phyloP scores from a whole-genome alignment of 208 protist genomes.

The Trichomonas gallinae region DNA sequence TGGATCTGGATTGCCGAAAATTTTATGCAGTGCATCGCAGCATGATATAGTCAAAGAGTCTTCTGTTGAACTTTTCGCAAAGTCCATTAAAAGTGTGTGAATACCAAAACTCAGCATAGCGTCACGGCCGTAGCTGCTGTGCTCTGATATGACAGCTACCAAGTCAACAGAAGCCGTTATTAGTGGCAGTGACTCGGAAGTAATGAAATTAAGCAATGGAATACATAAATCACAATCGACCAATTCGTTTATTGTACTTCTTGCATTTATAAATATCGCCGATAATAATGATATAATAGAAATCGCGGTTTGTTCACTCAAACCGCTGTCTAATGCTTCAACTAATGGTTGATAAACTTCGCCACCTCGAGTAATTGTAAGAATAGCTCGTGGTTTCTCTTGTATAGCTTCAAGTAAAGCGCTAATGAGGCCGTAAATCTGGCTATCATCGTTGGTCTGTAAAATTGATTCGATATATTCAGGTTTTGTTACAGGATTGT shows the following conservation, averaged over 20 bases:
- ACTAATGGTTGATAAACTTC: background rate
- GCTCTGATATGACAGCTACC: background rate
- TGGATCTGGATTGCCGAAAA: background rate
- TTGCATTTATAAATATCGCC: background rate
- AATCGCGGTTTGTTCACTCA: background rate
- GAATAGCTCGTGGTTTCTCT: background rate
- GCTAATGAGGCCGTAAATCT: background rate
- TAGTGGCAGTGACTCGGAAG: background rate
- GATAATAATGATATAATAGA: background rate
- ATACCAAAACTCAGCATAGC: background rate
- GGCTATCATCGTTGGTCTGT: background rate
- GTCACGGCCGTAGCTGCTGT: background rate
- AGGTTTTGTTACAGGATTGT: background rate
- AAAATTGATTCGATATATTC: background rate
- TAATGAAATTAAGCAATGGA: background rate
- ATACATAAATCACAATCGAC: background rate
- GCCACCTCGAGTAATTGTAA: background rate
- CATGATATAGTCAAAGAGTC: background rate
- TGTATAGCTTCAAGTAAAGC: background rate
- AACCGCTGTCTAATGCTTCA: background rate
- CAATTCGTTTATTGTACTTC: background rate
- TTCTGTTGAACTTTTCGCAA: background rate
- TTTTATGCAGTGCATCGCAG: background rate
- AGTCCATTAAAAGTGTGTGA: background rate
- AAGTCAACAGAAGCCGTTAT: background rate